These are phyloP conservation scores for Mycena capillaripes DNA, from an alignment of 768 basidiomycete species.

Conservation along the genomic window DNA sequence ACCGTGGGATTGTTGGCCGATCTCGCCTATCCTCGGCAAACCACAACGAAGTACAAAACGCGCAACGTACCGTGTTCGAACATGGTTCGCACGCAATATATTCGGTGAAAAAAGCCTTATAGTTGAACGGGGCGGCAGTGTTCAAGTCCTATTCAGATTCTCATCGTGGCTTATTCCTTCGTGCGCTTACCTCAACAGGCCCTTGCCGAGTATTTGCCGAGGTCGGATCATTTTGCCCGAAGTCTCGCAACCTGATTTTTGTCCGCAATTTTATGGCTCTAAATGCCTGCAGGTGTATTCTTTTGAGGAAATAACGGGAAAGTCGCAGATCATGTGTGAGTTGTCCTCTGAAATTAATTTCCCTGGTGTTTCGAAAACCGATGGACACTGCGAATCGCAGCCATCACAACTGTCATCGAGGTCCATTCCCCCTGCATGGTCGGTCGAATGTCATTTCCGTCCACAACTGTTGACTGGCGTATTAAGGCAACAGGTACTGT, in stretches of 20 bases:
- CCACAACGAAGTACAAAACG: too few relatives aligned
- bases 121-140: not conserved
- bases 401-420: not conserved
- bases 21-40: too few relatives aligned
- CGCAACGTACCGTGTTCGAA: too few relatives aligned
- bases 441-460: not conserved
- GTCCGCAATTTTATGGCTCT: slow-evolving; percentile 1
- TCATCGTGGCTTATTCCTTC: not conserved
- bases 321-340: not conserved
- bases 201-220: not conserved
- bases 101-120: too few relatives aligned
- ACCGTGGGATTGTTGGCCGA: too few relatives aligned
- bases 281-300: not conserved
- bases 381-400: not conserved
- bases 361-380: not conserved
- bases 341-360: not conserved
- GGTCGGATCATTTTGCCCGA: not conserved
- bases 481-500: not conserved
- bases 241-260: not conserved
- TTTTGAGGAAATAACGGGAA: not conserved
- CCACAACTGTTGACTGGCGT: not conserved
- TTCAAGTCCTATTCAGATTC: not conserved
- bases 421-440: not conserved
- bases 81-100: too few relatives aligned
- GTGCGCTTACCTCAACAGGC: not conserved